Percentiles rank a stretch among this genome's conserved stretches.
Conservation (phyloP, 2,329 filamentous ascomycete species). For the Monosporascus sp. region DNA sequence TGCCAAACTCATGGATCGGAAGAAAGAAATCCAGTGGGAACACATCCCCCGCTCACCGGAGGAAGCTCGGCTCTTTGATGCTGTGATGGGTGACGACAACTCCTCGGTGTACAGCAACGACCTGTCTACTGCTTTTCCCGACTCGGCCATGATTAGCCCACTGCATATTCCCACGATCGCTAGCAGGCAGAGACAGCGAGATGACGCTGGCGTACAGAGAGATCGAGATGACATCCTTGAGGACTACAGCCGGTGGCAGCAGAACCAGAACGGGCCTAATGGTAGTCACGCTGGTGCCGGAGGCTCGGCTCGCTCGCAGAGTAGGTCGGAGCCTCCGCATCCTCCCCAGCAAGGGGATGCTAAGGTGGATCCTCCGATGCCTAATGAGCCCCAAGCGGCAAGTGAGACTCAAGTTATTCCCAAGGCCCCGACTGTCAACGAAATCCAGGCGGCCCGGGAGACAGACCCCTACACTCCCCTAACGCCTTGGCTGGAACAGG, state of each 20-base stretch:
- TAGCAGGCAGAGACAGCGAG: not conserved
- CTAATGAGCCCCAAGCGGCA: too few relatives aligned
- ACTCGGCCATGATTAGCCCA: constrained; percentile 2
- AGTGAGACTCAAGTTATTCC: not conserved
- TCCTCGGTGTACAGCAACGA: not conserved
- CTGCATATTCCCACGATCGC: constrained; percentile 2
- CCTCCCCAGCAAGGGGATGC: not conserved
- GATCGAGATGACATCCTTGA: not conserved
- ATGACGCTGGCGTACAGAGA: not conserved
- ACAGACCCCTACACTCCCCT: constrained; percentile 20
- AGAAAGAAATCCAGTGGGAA: constrained; percentile 3
- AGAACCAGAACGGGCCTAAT: not conserved
- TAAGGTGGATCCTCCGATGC: too few relatives aligned
- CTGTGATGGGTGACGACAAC: too few relatives aligned
- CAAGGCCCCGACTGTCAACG: constrained; percentile 6
- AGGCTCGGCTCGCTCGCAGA: constrained; percentile 3
- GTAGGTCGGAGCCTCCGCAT: not conserved
- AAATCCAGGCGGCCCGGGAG: not conserved
- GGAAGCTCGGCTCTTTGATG: constrained; percentile 4
- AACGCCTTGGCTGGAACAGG: constrained; percentile 21
- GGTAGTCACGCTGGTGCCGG: not conserved
- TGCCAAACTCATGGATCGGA: constrained; percentile 3
- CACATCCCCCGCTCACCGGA: constrained; percentile 9
- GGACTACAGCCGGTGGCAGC: not conserved
- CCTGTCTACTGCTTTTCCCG: not conserved